Conservation (phyloP, 208 protist species). For the Acanthamoeba polyphaga region DNA sequence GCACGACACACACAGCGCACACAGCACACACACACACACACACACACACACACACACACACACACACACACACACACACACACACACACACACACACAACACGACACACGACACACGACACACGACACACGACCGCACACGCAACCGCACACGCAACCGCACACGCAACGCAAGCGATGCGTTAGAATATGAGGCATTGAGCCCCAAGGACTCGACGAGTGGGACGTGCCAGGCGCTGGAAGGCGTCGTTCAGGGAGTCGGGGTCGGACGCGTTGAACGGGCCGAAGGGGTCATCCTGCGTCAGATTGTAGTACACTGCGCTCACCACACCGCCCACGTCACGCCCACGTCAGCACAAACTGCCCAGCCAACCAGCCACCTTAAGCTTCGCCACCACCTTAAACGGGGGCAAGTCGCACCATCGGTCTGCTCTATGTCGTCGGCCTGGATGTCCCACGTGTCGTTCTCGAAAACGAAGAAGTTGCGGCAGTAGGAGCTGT, state of each 20-base stretch:
- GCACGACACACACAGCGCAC: too few relatives aligned
- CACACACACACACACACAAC: too few relatives aligned
- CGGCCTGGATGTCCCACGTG: slow-evolving; percentile 59
- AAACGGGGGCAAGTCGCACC: neutral
- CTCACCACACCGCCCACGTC: too few relatives aligned
- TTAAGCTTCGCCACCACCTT: neutral
- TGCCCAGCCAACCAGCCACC: neutral
- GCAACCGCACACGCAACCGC: neutral
- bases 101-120: too few relatives aligned
- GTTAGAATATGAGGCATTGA: neutral
- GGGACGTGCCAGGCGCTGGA: slow-evolving; percentile 52
- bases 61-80: too few relatives aligned
- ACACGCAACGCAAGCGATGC: neutral
- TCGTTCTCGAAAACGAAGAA: slow-evolving; percentile 41
- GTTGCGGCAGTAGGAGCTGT: slow-evolving; percentile 27
- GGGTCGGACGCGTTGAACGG: slow-evolving; percentile 35
- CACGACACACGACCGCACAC: too few relatives aligned
- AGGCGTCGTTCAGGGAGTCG: neutral
- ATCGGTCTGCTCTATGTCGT: slow-evolving; percentile 1
- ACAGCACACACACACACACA: too few relatives aligned
- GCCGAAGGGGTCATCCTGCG: slow-evolving; percentile 34
- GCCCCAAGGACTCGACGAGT: neutral
- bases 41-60: too few relatives aligned
- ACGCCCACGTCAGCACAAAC: too few relatives aligned
- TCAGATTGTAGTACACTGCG: slow-evolving; percentile 49